phyloP scores from a whole-genome alignment of 345 rosid species.

The Hevea brasiliensis region DNA sequence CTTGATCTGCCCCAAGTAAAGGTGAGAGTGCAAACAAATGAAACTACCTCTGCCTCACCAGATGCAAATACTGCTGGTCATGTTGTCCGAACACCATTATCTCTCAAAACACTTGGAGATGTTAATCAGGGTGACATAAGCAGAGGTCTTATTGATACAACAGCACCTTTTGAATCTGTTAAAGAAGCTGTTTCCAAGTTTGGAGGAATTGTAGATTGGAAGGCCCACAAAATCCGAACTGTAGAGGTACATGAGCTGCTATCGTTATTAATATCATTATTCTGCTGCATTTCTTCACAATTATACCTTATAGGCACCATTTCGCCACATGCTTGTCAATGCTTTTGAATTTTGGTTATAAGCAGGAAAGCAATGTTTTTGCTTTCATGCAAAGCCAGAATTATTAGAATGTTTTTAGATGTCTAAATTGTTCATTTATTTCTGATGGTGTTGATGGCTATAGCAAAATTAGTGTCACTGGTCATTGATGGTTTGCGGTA shows the following conservation, averaged over 20 bases:
- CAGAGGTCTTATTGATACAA: slow-evolving; percentile 72
- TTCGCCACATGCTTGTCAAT: not conserved
- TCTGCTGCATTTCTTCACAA: slow-evolving; percentile 1
- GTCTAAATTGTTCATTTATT: not conserved
- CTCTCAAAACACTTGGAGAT: slow-evolving; percentile 11
- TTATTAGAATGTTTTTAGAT: not conserved
- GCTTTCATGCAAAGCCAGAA: not conserved
- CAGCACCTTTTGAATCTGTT: slow-evolving; percentile 89
- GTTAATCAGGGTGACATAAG: slow-evolving; percentile 33
- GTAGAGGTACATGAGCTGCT: slow-evolving; percentile 56
- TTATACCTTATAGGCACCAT: not conserved
- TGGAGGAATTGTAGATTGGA: slow-evolving; percentile 98
- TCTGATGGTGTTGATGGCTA: not conserved
- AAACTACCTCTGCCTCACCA: not conserved
- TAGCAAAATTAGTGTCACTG: not conserved
- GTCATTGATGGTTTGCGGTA: not conserved
- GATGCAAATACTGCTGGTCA: slow-evolving; percentile 27
- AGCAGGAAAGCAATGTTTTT: not conserved
- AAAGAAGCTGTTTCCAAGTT: slow-evolving; percentile 93
- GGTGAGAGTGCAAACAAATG: slow-evolving; percentile 5
- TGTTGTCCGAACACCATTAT: slow-evolving; percentile 19
- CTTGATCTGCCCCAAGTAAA: slow-evolving; percentile 37
- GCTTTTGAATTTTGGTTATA: not conserved
- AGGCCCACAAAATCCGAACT: slow-evolving; percentile 76
- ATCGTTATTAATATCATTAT: slow-evolving; percentile 1